Evolutionary conservation across 352 stramenopile genomes (phyloP).

Genomic region (Achlya hypogyna): DNA sequence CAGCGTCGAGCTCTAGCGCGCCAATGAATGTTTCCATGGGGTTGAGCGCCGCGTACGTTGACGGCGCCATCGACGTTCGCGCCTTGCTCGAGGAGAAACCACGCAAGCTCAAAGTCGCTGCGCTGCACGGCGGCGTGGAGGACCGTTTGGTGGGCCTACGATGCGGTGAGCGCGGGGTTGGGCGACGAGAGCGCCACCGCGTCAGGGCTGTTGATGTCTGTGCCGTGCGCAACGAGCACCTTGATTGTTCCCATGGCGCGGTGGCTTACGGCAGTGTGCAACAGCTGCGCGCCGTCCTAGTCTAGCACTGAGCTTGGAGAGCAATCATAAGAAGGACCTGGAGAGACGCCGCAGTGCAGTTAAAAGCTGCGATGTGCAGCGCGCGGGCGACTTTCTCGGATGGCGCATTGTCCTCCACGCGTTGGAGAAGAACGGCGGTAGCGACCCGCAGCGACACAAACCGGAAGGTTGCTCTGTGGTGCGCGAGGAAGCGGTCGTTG

Average conservation of each 20-base stretch:
- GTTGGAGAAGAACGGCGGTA: neutral
- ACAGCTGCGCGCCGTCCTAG: neutral
- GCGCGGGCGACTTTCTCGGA: neutral
- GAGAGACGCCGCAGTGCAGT: neutral
- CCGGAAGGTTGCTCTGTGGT: neutral
- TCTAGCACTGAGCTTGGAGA: neutral
- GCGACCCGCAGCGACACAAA: neutral
- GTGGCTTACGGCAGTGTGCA: neutral
- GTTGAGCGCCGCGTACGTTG: neutral
- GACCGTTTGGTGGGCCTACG: neutral
- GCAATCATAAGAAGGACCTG: neutral
- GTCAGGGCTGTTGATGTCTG: neutral
- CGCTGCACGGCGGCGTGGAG: neutral
- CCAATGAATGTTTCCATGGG: neutral
- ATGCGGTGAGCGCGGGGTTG: neutral
- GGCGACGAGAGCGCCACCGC: neutral
- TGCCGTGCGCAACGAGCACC: neutral
- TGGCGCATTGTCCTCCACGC: neutral
- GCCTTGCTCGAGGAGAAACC: neutral
- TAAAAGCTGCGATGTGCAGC: neutral
- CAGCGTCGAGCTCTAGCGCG: neutral
- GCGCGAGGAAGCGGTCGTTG: neutral
- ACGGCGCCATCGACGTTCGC: neutral
- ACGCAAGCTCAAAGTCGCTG: neutral
- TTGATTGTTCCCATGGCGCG: neutral